Base-by-base conservation (phyloP, 2,329 filamentous ascomycete genomes). In the Phoma sp. region DNA sequence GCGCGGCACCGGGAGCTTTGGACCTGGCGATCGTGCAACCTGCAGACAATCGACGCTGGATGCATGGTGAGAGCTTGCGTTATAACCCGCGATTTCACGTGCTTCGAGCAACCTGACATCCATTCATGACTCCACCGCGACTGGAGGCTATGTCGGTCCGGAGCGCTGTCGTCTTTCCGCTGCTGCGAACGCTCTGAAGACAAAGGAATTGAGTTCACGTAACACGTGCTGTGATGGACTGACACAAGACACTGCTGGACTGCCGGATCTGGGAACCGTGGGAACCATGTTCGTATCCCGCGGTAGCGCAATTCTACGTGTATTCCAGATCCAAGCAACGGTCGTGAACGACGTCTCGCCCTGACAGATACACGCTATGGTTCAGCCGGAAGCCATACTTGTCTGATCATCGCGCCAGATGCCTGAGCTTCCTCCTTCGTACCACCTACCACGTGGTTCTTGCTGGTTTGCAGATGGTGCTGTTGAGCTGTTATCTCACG, bases 1-100 rank as follows among this genome's bases (percentile, higher is more conserved):
- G 56, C 62, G 65, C 64, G 65, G 65, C 46, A 41, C 60, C 62
- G 62, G 62, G 50, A 57, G 46, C 60, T 35, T 45, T 46, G 37
- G 51, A 55, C 50, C 50, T 58, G 55, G 40, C 36, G 50, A 65
- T 61, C 60, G 50, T 44, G 38, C 58, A 55, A 22, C 51, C 50
- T 50, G 48, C 43, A 59, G 51, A 57, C 54, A 61, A 59, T 63
- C 48, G 55, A 53, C 25, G 15, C 32, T 22, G 6, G 22, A 45
- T 33, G 19, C 43, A 41, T 40, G 36, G 41, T 12, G 27, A 33
- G 25, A 6, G 33, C 13, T 43, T n/a, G 41, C 37, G 25, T 33
- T 13, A 17, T 22, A 31, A 46, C 19, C 57, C 61, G 57, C 52
- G 45, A 41, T 49, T 59, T 49, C 52, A 53, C 50, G 50, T 62